phyloP scores from a whole-genome alignment of 2,329 filamentous ascomycete genomes.

The Capronia epimyces region DNA sequence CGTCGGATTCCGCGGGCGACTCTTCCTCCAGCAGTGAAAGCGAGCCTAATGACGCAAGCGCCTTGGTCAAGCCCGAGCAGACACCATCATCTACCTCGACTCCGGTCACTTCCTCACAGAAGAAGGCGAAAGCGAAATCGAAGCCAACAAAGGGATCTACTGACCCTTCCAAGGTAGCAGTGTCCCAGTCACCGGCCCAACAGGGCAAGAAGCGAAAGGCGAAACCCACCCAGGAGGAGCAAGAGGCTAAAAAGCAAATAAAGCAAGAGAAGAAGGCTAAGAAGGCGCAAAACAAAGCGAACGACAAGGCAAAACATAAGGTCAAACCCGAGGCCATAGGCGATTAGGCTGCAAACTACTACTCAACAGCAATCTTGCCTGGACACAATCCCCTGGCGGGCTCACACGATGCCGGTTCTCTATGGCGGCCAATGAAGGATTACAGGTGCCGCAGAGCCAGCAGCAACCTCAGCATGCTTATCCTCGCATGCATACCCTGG shows the following conservation, averaged over 20 bases:
- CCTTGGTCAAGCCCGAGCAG: neutral
- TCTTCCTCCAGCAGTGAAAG: slow-evolving; percentile 4
- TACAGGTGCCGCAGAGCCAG: no score
- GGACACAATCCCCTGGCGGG: no score
- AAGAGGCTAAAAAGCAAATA: neutral
- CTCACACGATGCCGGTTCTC: no score
- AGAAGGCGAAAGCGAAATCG: neutral
- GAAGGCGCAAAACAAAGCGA: slow-evolving; percentile 6
- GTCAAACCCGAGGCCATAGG: neutral
- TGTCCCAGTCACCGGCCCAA: neutral
- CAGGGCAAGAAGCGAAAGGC: slow-evolving; percentile 13
- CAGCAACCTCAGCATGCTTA: no score
- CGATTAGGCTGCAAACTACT: neutral
- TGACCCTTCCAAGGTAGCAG: neutral
- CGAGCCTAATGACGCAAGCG: slow-evolving; percentile 3
- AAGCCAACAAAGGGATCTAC: neutral
- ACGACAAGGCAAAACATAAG: slow-evolving; percentile 2
- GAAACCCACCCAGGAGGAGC: slow-evolving; percentile 3
- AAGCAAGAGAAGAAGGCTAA: slow-evolving; percentile 5
- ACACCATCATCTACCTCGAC: neutral
- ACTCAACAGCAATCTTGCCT: no score
- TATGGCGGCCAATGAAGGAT: no score
- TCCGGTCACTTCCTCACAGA: neutral
- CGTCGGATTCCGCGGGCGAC: neutral
- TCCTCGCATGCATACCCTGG: no score